Base-by-base conservation (phyloP, 1,284 basidiomycete genomes). In the Cystobasidiaceae sp. region DNA sequence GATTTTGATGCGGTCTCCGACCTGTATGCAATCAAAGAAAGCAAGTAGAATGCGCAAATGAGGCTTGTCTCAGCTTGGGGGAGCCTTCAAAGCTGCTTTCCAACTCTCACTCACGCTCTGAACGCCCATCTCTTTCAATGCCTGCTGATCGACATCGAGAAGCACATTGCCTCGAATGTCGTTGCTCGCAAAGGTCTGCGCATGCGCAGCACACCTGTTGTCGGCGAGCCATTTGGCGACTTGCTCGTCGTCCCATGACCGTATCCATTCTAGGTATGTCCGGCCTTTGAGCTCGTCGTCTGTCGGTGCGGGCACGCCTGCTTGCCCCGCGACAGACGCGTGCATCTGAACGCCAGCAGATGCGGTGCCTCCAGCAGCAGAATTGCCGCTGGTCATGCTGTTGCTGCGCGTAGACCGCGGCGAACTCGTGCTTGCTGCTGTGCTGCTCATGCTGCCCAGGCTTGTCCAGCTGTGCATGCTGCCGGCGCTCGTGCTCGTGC, bases 151-250 rank as follows among this genome's bases (percentile, higher is more conserved):
- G 39, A 97, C 79, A 72, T 97, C 93, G 55, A 96, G 81, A 6
- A 97, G 77, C 37, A 96, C 85, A 74, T 89, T 86, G 8, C 93
- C 91, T 46, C 89, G 80, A 70, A 97, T 93, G 75, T 96, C 91
- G 78, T 93, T 89, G 4, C 81, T 80, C 54, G 82, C 83, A 79
- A 97, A 97, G 0, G 83, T 80, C 3, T 81, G 75, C 1, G 85
- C 83, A 73, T 90, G 86, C 32, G 82, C 82, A 0, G 79, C 82
- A 71, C 90, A 91, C 72, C 85, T 87, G 67, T 77, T 54, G 7
- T 71, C 60, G 2, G 39, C 21, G 27, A 75, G 68, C 74, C 73
- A 75, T 17, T 37, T 39, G 2, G 66, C 67, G 21, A 74, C 71
- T 15, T 66, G 34, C 1, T 68, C 52, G 54, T 73, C 72, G n/a